A percentile compares a stretch with the other conserved stretches of the same genome.
phyloP scores from a whole-genome alignment of 169 alveolate genomes.

The Plasmodium cynomolgi region DNA sequence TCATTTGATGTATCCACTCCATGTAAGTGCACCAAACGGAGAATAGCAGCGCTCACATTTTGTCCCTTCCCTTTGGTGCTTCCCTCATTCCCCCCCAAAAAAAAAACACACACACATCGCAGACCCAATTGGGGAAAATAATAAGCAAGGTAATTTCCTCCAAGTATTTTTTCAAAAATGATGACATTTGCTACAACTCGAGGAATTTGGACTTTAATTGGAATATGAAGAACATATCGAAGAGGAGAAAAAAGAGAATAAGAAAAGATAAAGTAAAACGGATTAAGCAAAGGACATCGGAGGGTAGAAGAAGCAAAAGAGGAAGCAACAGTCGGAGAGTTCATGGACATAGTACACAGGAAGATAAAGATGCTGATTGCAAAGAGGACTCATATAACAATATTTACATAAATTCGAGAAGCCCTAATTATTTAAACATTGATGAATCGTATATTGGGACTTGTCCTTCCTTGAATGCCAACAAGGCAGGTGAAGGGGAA shows the following conservation, averaged over 20 bases:
- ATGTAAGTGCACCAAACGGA: background rate
- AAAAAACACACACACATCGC: background rate
- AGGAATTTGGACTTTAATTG: constrained; percentile 48
- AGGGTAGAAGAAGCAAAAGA: background rate
- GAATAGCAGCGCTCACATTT: background rate
- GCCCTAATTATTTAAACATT: background rate
- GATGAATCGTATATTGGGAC: constrained; percentile 33
- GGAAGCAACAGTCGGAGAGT: background rate
- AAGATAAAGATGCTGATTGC: background rate
- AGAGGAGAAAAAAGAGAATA: background rate
- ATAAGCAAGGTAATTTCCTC: constrained; percentile 72
- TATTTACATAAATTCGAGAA: background rate
- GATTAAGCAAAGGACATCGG: background rate
- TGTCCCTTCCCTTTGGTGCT: background rate
- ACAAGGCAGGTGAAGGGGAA: background rate
- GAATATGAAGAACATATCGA: constrained; percentile 2
- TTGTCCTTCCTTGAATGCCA: background rate
- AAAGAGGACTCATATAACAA: background rate
- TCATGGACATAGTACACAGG: background rate
- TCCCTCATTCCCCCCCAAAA: background rate
- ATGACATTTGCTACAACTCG: constrained; percentile 57
- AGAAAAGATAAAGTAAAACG: background rate
- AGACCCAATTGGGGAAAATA: constrained; percentile 73
- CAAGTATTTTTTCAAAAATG: constrained; percentile 72
- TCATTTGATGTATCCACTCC: background rate